Evolutionary conservation across 1,139 yeast species (phyloP).

Genomic region (Kurtzmaniella quercitrusa): DNA sequence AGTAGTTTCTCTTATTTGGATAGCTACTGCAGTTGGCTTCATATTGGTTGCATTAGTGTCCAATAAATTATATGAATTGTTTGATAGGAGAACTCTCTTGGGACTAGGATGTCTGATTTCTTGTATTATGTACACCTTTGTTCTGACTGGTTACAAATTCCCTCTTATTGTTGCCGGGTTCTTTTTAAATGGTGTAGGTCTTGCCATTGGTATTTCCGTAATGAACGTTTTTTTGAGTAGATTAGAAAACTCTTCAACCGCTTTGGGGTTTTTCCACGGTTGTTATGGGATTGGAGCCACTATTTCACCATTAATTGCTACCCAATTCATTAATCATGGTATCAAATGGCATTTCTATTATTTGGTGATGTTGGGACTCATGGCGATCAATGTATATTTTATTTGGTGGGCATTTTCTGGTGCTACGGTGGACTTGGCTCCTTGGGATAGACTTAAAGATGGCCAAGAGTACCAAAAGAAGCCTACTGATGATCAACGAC

Average conservation of each 20-base stretch:
- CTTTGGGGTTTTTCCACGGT: slow-evolving; percentile 49
- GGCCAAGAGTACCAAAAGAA: slow-evolving; percentile 4
- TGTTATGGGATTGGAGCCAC: slow-evolving; percentile 53
- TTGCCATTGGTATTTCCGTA: slow-evolving; percentile 44
- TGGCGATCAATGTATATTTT: slow-evolving; percentile 17
- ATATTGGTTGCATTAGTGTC: slow-evolving; percentile 33
- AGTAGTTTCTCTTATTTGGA: slow-evolving; percentile 42
- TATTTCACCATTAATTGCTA: slow-evolving; percentile 31
- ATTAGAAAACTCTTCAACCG: slow-evolving; percentile 35
- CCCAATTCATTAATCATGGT: slow-evolving; percentile 42
- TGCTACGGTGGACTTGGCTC: slow-evolving; percentile 38
- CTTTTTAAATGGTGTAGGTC: slow-evolving; percentile 50
- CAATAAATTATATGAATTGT: slow-evolving; percentile 22
- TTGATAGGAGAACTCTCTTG: slow-evolving; percentile 30
- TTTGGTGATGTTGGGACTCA: slow-evolving; percentile 34
- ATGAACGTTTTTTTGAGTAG: slow-evolving; percentile 47
- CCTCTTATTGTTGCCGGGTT: slow-evolving; percentile 42
- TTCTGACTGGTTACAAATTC: slow-evolving; percentile 24
- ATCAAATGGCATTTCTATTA: slow-evolving; percentile 47
- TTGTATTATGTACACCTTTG: slow-evolving; percentile 26
- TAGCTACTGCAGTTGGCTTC: slow-evolving; percentile 39
- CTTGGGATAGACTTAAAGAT: slow-evolving; percentile 25
- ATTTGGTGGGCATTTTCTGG: slow-evolving; percentile 28
- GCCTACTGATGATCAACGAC: background rate
- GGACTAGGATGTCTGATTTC: slow-evolving; percentile 25